Evolutionary conservation across 1,139 yeast species (phyloP).

Genomic region (Arxiozyma bovina): DNA sequence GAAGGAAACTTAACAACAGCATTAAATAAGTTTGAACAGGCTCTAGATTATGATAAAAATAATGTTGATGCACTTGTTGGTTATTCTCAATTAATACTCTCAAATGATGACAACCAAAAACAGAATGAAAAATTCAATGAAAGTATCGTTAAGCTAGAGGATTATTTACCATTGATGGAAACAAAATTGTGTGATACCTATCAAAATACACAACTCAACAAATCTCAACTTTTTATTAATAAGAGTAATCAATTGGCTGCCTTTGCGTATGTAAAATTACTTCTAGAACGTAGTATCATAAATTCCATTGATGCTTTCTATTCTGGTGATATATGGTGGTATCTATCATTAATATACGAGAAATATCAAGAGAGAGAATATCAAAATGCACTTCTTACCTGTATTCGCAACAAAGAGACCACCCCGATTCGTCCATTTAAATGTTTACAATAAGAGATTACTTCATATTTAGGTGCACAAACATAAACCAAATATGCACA

Average conservation of each 20-base stretch:
- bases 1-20: constrained; percentile 36
- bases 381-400: constrained; percentile 54
- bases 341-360: constrained; percentile 58
- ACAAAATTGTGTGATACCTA: background rate
- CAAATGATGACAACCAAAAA: constrained; percentile 1
- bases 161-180: background rate
- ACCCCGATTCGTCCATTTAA: constrained; percentile 50
- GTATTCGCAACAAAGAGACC: constrained; percentile 58
- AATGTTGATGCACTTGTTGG: constrained; percentile 61
- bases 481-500: no score
- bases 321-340: constrained; percentile 66
- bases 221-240: constrained; percentile 30
- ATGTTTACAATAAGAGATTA: constrained; percentile 5
- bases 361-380: constrained; percentile 46
- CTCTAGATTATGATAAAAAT: constrained; percentile 45
- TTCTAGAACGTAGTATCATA: constrained; percentile 52
- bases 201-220: background rate
- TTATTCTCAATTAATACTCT: constrained; percentile 47
- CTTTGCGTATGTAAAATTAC: constrained; percentile 51
- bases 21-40: constrained; percentile 58
- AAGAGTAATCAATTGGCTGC: constrained; percentile 56
- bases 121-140: background rate
- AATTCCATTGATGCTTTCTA: constrained; percentile 43
- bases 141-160: background rate
- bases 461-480: background rate